Evolutionary conservation across 345 rosid species (phyloP), one percentile per base, ranked within the genome.

Genomic region (Salix arbutifolia): DNA sequence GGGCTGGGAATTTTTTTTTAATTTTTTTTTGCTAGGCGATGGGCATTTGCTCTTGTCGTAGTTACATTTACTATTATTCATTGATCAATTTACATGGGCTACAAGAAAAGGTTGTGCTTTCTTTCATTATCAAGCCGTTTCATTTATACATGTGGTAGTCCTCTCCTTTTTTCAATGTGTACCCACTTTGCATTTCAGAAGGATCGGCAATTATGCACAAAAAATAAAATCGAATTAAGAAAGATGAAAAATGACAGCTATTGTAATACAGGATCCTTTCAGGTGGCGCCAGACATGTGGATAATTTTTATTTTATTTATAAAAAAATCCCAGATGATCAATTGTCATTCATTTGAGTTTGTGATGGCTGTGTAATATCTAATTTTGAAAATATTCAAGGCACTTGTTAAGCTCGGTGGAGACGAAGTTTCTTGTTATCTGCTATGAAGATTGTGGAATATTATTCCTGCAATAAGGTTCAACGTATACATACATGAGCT

Each of bases 221-320:
- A n/a, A 30, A 18, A 31, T 8, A 18, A 67, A 19, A 5, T 53
- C 60, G 33, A 8, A 48, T 31, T 23, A n/a, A 44, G 50, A 19
- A 3, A 19, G 11, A 40, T 25, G 33, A 18, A 46, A 68, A 58
- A 12, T 37, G 65, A 42, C 14, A 69, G 18, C 28, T 9, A 19
- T 23, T 37, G 35, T 11, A 30, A 25, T 21, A 46, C 25, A n/a
- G 62, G 44, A 46, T 31, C 44, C 11, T 70, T 76, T 62, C 26
- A 4, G 52, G 18, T 28, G 74, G 37, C 60, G n/a, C n/a, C n/a
- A 14, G 52, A 25, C 75, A 77, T 77, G 74, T 46, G 70, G 23
- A 33, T 56, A n/a, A 0, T n/a, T 9, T 5, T 70, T n/a, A 5
- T 61, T 28, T 70, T 71, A 42, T 44, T 40, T 10, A 6, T 8